phyloP scores from a whole-genome alignment of 345 rosid species.

The Punica granatum region DNA sequence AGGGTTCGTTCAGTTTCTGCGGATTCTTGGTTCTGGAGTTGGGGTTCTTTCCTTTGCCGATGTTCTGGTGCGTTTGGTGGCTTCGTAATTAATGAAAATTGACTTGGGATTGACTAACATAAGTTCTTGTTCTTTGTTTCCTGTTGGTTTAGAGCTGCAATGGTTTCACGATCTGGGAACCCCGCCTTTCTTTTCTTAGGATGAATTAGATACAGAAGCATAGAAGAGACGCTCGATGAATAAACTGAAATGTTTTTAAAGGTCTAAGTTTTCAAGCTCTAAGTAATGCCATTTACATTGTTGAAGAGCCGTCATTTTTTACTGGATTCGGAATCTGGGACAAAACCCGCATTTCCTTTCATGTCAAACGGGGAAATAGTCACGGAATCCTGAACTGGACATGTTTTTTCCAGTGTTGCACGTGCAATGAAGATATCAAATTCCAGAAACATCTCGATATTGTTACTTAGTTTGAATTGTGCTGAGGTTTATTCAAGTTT shows the following conservation, averaged over 20 bases:
- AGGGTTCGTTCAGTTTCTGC: not conserved
- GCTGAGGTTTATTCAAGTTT: not conserved
- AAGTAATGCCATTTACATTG: not conserved
- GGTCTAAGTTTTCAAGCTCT: not conserved
- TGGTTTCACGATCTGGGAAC: not conserved
- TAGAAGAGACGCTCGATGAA: not conserved
- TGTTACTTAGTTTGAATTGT: not conserved
- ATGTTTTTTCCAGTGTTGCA: not conserved
- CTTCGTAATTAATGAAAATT: not conserved
- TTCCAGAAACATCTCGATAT: not conserved
- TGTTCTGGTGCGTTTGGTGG: not conserved
- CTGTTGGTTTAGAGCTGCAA: not conserved
- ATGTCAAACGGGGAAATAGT: not conserved
- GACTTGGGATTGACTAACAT: not conserved
- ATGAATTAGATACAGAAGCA: not conserved
- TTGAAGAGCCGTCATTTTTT: not conserved
- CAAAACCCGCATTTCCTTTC: not conserved
- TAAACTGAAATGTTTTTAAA: not conserved
- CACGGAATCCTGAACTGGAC: too few relatives aligned
- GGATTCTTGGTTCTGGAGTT: not conserved
- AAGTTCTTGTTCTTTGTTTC: not conserved
- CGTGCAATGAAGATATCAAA: not conserved
- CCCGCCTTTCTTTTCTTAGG: not conserved
- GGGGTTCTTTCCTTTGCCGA: not conserved
- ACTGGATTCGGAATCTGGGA: not conserved